Percentiles rank a stretch among this genome's conserved stretches.
phyloP scores from a whole-genome alignment of 257 asterid species.

The Solanum etuberosum region DNA sequence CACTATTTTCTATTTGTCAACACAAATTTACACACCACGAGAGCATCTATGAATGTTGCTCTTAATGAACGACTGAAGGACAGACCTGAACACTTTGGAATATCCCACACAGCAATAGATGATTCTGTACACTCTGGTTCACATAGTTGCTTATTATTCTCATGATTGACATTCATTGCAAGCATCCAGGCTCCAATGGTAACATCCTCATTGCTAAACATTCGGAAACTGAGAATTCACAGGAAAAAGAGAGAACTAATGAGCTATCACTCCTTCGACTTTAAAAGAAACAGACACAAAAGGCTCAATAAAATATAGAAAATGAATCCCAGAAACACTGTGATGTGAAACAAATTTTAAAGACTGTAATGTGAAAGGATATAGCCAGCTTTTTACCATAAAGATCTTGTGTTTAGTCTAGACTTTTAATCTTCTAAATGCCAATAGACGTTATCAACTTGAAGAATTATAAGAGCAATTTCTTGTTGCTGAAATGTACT shows the following conservation, averaged over 20 bases:
- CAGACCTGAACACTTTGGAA: constrained; percentile 94
- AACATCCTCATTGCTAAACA: constrained; percentile 98
- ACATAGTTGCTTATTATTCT: constrained; percentile 60
- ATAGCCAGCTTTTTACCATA: background rate
- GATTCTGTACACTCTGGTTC: constrained; percentile 52
- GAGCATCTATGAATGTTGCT: background rate
- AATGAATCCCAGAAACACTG: background rate
- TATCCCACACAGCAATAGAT: constrained; percentile 95
- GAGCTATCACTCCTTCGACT: background rate
- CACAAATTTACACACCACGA: background rate
- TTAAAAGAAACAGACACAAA: background rate
- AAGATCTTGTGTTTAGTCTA: background rate
- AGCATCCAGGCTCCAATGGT: constrained; percentile 99
- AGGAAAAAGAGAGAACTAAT: background rate
- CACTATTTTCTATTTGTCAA: background rate
- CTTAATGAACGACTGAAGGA: background rate
- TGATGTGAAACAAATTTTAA: background rate
- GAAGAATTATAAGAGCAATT: background rate
- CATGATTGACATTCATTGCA: constrained; percentile 92
- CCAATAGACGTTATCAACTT: background rate
- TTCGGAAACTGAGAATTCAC: constrained; percentile 60
- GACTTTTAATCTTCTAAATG: background rate
- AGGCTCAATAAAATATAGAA: background rate
- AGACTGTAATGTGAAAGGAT: background rate
- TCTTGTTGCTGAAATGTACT: background rate